Base-by-base conservation (phyloP, 1,139 yeast genomes). In the Chernovozyma sophiae-reginae region DNA sequence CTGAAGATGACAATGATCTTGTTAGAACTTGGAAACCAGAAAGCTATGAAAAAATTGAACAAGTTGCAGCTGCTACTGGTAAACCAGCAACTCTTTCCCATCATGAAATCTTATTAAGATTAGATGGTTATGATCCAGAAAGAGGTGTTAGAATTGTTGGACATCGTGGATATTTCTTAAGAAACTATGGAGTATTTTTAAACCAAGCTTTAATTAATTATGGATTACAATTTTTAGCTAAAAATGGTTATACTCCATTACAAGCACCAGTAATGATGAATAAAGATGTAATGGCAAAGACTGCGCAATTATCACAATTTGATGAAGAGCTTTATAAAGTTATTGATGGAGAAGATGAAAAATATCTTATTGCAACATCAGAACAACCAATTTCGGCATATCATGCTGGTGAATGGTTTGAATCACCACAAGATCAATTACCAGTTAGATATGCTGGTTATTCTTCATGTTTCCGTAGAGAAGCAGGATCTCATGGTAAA, bases 191-290 rank as follows among this genome's bases (percentile, higher is more conserved):
- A 67, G 98, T 92, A 28, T 94, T 90, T 69, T 78, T 92, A 62
- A 92, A 94, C 74, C 97, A 94, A 69, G 99, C 99, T 26, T 74
- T 92, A 65, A 92, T 92, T 65, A 92, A 90, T 77, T 90, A 89
- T 58, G 98, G 98, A 48, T 77, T 92, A 58, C 75, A 77, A 43
- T 90, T 89, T 68, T 77, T 92, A 61, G 77, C 87, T 48, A 72
- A 77, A 57, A 79, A 83, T 51, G 92, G 81, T 42, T 92, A 89
- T 74, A 74, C 75, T 41, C 96, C 97, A 44, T 75, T 92, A 64
- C 98, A 92, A 72, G 96, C 98, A 13, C 99, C 99, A 41, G 97
- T 92, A 35, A 90, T 92, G 98, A 89, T 94, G 97, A 94, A 94
- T 79, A 92, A 92, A 72, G 98, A 92, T 41, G 95, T 87, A 42